phyloP scores from a whole-genome alignment of 116 monocot genomes.

The Trichopus zeylanicus region DNA sequence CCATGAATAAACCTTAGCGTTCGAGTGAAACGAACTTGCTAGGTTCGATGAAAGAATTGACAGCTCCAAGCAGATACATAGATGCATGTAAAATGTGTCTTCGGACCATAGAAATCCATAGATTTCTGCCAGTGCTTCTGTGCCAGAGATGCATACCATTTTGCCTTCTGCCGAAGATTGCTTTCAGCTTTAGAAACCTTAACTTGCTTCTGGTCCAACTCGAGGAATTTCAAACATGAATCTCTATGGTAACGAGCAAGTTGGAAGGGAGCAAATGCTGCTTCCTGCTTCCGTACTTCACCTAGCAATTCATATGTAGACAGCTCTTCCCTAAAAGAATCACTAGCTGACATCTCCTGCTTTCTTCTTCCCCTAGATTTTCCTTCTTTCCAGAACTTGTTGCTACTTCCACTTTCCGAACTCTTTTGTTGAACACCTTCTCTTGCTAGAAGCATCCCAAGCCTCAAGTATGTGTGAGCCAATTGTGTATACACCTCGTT shows the following conservation, averaged over 20 bases:
- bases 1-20: conserved; percentile 32
- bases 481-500: conserved; percentile 80
- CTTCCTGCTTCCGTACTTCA: conserved; percentile 79
- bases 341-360: conserved; percentile 49
- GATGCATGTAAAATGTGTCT: conserved; percentile 72
- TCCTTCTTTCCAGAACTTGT: conserved; percentile 13
- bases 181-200: conserved; percentile 28
- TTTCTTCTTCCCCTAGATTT: conserved; percentile 22
- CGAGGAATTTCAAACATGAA: conserved; percentile 54
- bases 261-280: conserved; percentile 85
- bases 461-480: conserved; percentile 77
- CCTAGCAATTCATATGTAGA: conserved; percentile 74
- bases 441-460: conserved; percentile 93
- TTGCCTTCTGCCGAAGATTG: conserved; percentile 53
- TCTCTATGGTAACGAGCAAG: conserved; percentile 80
- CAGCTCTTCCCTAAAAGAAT: conserved; percentile 88
- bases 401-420: conserved; percentile 11
- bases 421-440: conserved; percentile 37
- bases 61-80: conserved; percentile 75
- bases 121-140: conserved; percentile 87
- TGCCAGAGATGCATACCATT: conserved; percentile 77
- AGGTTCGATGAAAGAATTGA: conserved; percentile 56
- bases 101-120: conserved; percentile 80
- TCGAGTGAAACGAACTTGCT: conserved; percentile 40
- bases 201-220: conserved; percentile 46